phyloP scores from a whole-genome alignment of 2,329 filamentous ascomycete species.

The Niveomyces coronatus region DNA sequence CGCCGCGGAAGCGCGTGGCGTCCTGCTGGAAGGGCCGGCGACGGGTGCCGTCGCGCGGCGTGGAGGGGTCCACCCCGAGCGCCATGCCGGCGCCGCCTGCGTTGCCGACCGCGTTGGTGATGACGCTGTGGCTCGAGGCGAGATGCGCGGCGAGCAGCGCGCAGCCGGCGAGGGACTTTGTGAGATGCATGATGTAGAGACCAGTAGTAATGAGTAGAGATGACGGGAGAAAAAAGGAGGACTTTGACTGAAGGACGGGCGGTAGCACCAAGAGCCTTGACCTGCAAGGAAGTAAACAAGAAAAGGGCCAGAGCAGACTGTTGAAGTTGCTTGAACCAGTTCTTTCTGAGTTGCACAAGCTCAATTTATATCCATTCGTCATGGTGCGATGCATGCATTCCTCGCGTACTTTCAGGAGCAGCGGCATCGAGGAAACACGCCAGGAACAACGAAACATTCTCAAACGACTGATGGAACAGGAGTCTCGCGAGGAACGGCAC shows the following conservation, averaged over 20 bases:
- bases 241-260: not conserved
- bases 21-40: conserved; percentile 55
- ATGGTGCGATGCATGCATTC: too few species aligned
- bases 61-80: conserved; percentile 40
- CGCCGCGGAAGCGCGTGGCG: conserved; percentile 49
- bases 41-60: conserved; percentile 50
- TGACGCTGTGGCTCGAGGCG: conserved; percentile 50
- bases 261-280: conserved; percentile 4
- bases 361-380: conserved; percentile 10
- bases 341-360: too few species aligned
- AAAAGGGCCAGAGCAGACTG: conserved; percentile 2
- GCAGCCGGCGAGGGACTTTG: conserved; percentile 30
- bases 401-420: too few species aligned
- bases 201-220: conserved; percentile 10
- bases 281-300: conserved; percentile 6
- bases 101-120: conserved; percentile 47
- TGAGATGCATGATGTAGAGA: conserved; percentile 17
- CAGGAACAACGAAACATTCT: too few species aligned
- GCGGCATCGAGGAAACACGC: too few species aligned
- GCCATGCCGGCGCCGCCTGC: conserved; percentile 45
- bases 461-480: too few species aligned
- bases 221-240: not conserved
- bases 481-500: too few species aligned
- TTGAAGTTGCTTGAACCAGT: too few species aligned
- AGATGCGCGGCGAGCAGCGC: conserved; percentile 44